Percentiles rank a stretch among this genome's conserved stretches.
phyloP scores from a whole-genome alignment of 306 rosid species.

The Cicer pinnatifidum region DNA sequence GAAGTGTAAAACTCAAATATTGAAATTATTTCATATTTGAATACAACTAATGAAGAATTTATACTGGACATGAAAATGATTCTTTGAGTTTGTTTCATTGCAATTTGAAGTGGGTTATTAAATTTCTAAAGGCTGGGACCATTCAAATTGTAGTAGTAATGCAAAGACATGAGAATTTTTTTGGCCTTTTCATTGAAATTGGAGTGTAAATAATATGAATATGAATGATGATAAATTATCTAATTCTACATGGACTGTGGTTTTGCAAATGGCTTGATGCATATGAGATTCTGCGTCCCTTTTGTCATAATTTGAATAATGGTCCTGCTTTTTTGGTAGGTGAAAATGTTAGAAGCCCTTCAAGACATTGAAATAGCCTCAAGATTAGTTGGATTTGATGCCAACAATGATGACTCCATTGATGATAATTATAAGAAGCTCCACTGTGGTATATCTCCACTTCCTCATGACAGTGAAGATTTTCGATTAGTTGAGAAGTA shows the following conservation, averaged over 20 bases:
- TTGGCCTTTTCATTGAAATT: constrained; percentile 23
- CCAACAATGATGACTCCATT: constrained; percentile 71
- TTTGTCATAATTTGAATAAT: constrained; percentile 27
- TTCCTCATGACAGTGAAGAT: constrained; percentile 86
- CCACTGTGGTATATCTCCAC: constrained; percentile 72
- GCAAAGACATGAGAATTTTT: constrained; percentile 4
- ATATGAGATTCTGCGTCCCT: constrained; percentile 17
- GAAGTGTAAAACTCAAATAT: constrained; percentile 2
- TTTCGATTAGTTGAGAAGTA: constrained; percentile 76
- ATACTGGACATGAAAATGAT: constrained; percentile 1
- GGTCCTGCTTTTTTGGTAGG: constrained; percentile 55
- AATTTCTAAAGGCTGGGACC: constrained; percentile 20
- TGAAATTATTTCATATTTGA: constrained; percentile 16
- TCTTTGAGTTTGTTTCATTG: constrained; percentile 31
- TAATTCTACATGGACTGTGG: constrained; percentile 25
- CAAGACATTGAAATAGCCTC: constrained; percentile 99
- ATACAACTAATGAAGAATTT: constrained; percentile 12
- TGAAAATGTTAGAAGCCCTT: constrained; percentile 99
- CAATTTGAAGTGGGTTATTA: constrained; percentile 12
- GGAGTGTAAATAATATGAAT: constrained; percentile 25
- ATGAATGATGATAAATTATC: background rate
- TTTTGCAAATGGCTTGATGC: constrained; percentile 7
- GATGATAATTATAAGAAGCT: constrained; percentile 94
- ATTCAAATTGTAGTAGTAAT: constrained; percentile 21
- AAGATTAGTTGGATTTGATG: constrained; percentile 92